Percentiles rank a stretch among this genome's conserved stretches.
Conservation (phyloP, 768 basidiomycete genomes). For the Termitomyces sp. region DNA sequence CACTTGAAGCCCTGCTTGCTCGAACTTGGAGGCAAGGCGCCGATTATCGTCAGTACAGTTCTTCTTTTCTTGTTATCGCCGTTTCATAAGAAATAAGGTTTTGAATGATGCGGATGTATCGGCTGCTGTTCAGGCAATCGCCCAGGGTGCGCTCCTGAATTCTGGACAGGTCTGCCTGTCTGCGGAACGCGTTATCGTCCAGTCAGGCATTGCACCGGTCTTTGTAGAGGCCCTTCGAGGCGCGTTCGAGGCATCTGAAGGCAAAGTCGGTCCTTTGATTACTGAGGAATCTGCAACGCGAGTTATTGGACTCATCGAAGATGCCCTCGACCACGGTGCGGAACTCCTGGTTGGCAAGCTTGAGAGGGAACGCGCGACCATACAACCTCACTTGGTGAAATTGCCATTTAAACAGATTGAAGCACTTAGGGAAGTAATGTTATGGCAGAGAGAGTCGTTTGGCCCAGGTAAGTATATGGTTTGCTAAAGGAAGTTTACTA, state of each 20-base stretch:
- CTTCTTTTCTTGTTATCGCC: no score
- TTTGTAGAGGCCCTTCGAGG: conserved; percentile 32
- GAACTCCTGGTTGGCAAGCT: conserved; percentile 41
- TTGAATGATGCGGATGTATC: conserved; percentile 49
- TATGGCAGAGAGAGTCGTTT: conserved; percentile 61
- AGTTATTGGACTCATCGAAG: conserved; percentile 37
- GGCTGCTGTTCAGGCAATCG: conserved; percentile 49
- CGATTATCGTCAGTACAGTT: conserved; percentile 46
- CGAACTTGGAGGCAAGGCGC: conserved; percentile 54
- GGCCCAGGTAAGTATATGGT: conserved; percentile 41
- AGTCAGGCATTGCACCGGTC: conserved; percentile 32
- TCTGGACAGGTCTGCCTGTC: conserved; percentile 60
- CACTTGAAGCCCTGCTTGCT: conserved; percentile 51
- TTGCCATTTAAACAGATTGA: conserved; percentile 26
- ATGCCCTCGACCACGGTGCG: conserved; percentile 42
- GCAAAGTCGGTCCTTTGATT: conserved; percentile 35
- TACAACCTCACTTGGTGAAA: conserved; percentile 48
- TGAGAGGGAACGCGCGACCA: conserved; percentile 33
- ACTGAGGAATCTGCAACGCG: conserved; percentile 40
- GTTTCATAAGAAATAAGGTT: conserved; percentile 26
- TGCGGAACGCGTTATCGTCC: conserved; percentile 51
- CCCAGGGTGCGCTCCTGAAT: conserved; percentile 37
- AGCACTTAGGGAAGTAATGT: conserved; percentile 36
- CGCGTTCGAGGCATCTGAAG: conserved; percentile 30
- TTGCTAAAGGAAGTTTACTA: no score